Conservation (phyloP, 1,284 basidiomycete genomes). For the Tylopilus orsonianus region DNA sequence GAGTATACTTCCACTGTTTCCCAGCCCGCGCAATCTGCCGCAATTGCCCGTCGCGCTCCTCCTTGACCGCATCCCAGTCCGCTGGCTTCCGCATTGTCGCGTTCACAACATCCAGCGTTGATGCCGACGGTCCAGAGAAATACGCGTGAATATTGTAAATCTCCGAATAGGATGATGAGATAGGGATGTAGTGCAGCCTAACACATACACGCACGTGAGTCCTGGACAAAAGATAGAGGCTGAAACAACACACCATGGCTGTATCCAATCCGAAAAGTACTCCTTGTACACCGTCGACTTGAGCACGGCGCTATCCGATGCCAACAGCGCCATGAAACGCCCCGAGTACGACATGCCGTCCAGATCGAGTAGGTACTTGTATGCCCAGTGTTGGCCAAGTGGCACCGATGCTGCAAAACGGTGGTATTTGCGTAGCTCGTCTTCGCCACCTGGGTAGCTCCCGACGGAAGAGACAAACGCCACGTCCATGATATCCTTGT, state of each 20-base stretch:
- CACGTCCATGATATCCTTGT: slow-evolving; percentile 83
- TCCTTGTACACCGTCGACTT: slow-evolving; percentile 90
- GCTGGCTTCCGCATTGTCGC: slow-evolving; percentile 21
- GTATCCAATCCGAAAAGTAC: slow-evolving; percentile 83
- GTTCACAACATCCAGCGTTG: slow-evolving; percentile 58
- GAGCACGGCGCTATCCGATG: slow-evolving; percentile 84
- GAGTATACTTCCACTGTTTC: slow-evolving; percentile 84
- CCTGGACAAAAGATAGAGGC: neutral
- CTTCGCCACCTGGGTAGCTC: slow-evolving; percentile 79
- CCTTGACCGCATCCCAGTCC: slow-evolving; percentile 36
- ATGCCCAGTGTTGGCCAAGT: slow-evolving; percentile 85
- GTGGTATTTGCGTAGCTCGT: slow-evolving; percentile 65
- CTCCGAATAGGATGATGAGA: slow-evolving; percentile 83
- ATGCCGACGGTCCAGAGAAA: slow-evolving; percentile 78
- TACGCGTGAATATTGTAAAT: slow-evolving; percentile 90
- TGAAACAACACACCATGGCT: slow-evolving; percentile 64
- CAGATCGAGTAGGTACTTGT: slow-evolving; percentile 89
- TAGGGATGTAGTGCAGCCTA: slow-evolving; percentile 92
- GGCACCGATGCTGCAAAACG: slow-evolving; percentile 78
- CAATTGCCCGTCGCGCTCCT: slow-evolving; percentile 74
- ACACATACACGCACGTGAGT: slow-evolving; percentile 5
- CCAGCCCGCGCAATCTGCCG: slow-evolving; percentile 84
- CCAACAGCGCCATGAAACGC: slow-evolving; percentile 83
- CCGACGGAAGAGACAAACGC: slow-evolving; percentile 83
- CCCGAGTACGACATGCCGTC: slow-evolving; percentile 97